Conservation (phyloP, 2,329 filamentous ascomycete species). For the Thielaviopsis euricoi region DNA sequence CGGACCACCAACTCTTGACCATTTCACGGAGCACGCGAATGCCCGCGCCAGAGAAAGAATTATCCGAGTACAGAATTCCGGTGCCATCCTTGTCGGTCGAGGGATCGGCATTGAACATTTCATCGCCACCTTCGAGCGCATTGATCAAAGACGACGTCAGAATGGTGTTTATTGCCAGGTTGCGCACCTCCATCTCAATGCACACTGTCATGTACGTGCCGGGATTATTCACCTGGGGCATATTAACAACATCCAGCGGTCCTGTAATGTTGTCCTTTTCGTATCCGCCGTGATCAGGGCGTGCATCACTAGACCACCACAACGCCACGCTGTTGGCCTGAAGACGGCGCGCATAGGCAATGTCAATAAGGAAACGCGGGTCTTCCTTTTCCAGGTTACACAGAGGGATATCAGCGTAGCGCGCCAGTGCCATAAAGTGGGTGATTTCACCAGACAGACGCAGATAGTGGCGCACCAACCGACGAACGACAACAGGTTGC, state of each 20-base stretch:
- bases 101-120: conserved; percentile 64
- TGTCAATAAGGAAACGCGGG: conserved; percentile 84
- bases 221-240: conserved; percentile 86
- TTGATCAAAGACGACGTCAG: conserved; percentile 93
- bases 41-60: conserved; percentile 77
- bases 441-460: conserved; percentile 85
- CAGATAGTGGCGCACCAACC: conserved; percentile 77
- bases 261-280: conserved; percentile 82
- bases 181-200: conserved; percentile 85
- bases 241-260: conserved; percentile 68
- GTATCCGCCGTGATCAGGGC: conserved; percentile 88
- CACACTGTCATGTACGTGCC: conserved; percentile 93
- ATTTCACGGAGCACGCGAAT: conserved; percentile 87
- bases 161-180: conserved; percentile 94
- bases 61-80: conserved; percentile 23
- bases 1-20: conserved; percentile 97
- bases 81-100: conserved; percentile 32
- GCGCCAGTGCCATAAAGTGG: conserved; percentile 71
- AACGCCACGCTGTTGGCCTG: conserved; percentile 86
- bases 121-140: conserved; percentile 80
- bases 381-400: conserved; percentile 94
- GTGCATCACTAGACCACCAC: conserved; percentile 84
- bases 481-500: conserved; percentile 76
- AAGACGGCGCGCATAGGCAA: conserved; percentile 79
- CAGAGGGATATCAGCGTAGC: conserved; percentile 85